These are phyloP conservation scores for Nothophytophthora sp. DNA, from an alignment of 352 stramenopile genomes.

Conservation along the genomic window DNA sequence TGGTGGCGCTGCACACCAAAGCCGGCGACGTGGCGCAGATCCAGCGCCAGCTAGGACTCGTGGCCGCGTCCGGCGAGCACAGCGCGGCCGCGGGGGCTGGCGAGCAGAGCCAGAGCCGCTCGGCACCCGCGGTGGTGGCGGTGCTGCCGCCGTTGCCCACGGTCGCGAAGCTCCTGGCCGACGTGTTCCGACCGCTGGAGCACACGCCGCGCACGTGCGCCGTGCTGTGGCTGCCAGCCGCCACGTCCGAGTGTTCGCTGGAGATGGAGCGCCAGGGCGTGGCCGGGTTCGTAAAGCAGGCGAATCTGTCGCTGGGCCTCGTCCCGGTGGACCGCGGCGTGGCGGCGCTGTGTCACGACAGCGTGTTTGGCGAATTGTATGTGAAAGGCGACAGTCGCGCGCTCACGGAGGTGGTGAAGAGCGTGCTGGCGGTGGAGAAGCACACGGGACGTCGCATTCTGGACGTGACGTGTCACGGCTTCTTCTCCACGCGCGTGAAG, in stretches of 20 bases:
- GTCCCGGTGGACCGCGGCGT: conserved; percentile 63
- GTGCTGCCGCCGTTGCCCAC: conserved; percentile 55
- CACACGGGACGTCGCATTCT: conserved; percentile 35
- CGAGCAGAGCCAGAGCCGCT: conserved; percentile 17
- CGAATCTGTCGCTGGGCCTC: conserved; percentile 55
- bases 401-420: conserved; percentile 67
- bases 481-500: conserved; percentile 58
- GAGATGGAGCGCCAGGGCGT: conserved; percentile 82
- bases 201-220: conserved; percentile 24
- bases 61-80: no score
- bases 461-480: conserved; percentile 49
- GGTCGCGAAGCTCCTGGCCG: conserved; percentile 49
- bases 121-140: conserved; percentile 39
- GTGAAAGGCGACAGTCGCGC: conserved; percentile 58
- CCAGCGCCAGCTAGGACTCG: conserved; percentile 45
- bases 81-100: no score
- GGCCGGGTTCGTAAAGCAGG: conserved; percentile 48
- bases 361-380: conserved; percentile 71
- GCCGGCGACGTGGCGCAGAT: conserved; percentile 27
- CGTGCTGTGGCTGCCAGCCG: conserved; percentile 64
- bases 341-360: conserved; percentile 61
- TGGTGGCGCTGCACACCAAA: conserved; percentile 47
- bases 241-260: conserved; percentile 55
- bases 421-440: conserved; percentile 56
- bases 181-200: conserved; percentile 39